Evolutionary conservation across 1,139 yeast species (phyloP), one percentile per base, ranked within the genome.

Genomic region (Arxiozyma slooffiae): DNA sequence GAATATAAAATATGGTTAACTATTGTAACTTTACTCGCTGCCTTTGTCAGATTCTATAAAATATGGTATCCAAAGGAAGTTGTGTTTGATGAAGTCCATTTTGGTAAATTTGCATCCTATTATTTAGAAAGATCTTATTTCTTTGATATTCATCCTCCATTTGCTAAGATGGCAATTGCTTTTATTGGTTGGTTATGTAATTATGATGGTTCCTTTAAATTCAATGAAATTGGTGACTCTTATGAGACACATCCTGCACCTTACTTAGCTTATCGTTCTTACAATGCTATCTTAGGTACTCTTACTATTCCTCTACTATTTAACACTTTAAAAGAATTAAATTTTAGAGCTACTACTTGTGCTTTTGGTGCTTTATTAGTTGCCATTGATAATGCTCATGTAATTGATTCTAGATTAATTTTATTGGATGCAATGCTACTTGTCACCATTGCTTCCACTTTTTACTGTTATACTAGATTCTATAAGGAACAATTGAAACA

Each of bases 61-160:
- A 76, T 92, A 54, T 76, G 82, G 62, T 75, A 75, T 55, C 98
- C 98, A 2, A 73, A 76, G 53, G 85, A 85, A 66, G 98, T 94
- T 51, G 98, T 94, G 24, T 94, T 94, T 62, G 99, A 94, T 71
- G 99, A 94, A 67, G 98, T 92, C 36, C 98, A 92, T 69, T 92
- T 92, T 64, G 98, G 98, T 44, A 89, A 89, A 65, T 89, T 90
- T 69, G 97, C 97, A 24, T 82, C 95, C 18, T 88, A 86, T 65
- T 87, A 87, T 67, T 70, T 87, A 54, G 84, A 86, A 65, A 73
- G 94, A 53, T 82, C 92, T 0, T 87, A 86, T 68, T 94, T 88
- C 68, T 92, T 94, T 67, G 99, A 94, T 69, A 79, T 94, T 53
- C 99, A 94, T 69, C 99, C 99, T 40, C 99, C 98, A 20, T 85